These are phyloP conservation scores for Colletotrichum sp. DNA, from an alignment of 2,329 filamentous ascomycete species.

Conservation along the genomic window DNA sequence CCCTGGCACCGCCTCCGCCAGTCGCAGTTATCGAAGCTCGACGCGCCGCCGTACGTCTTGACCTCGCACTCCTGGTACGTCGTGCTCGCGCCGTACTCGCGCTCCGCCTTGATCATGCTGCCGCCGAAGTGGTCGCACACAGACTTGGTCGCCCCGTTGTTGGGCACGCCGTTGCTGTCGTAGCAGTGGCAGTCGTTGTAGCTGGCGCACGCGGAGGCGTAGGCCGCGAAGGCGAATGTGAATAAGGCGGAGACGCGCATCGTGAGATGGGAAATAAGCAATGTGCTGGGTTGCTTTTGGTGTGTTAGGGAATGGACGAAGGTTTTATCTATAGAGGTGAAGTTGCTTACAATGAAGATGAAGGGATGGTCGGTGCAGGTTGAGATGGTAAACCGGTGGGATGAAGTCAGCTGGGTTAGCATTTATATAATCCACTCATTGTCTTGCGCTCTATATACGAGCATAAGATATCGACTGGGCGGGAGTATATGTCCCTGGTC, in stretches of 20 bases:
- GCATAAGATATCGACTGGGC: neutral
- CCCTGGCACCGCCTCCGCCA: neutral
- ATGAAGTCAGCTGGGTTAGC: neutral
- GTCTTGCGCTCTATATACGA: rapidly evolving
- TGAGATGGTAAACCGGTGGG: neutral
- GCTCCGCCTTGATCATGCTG: neutral
- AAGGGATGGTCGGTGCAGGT: neutral
- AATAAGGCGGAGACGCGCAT: neutral
- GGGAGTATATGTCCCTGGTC: neutral
- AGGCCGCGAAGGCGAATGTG: neutral
- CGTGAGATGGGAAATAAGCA: neutral
- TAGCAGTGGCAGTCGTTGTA: neutral
- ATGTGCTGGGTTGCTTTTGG: neutral
- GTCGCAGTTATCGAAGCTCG: neutral
- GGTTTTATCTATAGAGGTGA: rapidly evolving
- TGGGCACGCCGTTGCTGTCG: neutral
- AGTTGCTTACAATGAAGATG: neutral
- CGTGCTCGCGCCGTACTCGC: neutral
- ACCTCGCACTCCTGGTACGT: neutral
- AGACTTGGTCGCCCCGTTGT: neutral
- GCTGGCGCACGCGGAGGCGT: neutral
- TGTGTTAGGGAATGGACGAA: neutral
- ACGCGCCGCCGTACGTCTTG: neutral
- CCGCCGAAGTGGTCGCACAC: neutral
- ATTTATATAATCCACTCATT: neutral